Conservation (phyloP, 495 filamentous ascomycete species). For the Aspergillus sparsus region DNA sequence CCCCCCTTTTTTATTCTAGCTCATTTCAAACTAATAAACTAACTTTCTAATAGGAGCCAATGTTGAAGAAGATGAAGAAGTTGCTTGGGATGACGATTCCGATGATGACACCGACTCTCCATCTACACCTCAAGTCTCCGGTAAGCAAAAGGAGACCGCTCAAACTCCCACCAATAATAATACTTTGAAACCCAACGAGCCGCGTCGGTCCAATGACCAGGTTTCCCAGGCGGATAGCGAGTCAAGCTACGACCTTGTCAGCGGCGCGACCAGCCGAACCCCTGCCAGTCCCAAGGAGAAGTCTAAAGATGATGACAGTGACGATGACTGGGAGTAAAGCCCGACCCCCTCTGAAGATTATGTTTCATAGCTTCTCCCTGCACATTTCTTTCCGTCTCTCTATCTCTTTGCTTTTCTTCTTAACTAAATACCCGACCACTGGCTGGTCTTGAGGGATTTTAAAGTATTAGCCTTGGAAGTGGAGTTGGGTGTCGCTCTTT, state of each 20-base stretch:
- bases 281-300: slow-evolving; percentile 74
- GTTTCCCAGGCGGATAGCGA: slow-evolving; percentile 85
- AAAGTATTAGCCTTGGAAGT: slow-evolving; percentile 6
- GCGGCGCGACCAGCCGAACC: slow-evolving; percentile 77
- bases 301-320: slow-evolving; percentile 58
- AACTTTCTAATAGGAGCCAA: slow-evolving; percentile 48
- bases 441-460: slow-evolving; percentile 23
- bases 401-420: not conserved
- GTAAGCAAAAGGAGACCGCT: slow-evolving; percentile 21
- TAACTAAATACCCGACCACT: slow-evolving; percentile 15
- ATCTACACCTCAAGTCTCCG: slow-evolving; percentile 48
- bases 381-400: not conserved
- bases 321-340: slow-evolving; percentile 82
- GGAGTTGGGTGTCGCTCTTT: slow-evolving; percentile 18
- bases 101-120: slow-evolving; percentile 60
- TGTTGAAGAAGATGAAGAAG: slow-evolving; percentile 70
- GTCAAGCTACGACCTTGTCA: slow-evolving; percentile 91
- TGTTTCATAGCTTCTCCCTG: not conserved
- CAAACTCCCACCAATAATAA: slow-evolving; percentile 40
- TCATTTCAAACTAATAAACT: slow-evolving; percentile 10
- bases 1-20: slow-evolving; percentile 18
- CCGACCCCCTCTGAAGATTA: not conserved
- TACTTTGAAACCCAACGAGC: slow-evolving; percentile 58
- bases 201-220: slow-evolving; percentile 81
- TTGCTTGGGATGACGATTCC: slow-evolving; percentile 83